Evolutionary conservation across 768 basidiomycete species (phyloP), one percentile per base, ranked within the genome.

Genomic region (Dioszegia aurantiaca): DNA sequence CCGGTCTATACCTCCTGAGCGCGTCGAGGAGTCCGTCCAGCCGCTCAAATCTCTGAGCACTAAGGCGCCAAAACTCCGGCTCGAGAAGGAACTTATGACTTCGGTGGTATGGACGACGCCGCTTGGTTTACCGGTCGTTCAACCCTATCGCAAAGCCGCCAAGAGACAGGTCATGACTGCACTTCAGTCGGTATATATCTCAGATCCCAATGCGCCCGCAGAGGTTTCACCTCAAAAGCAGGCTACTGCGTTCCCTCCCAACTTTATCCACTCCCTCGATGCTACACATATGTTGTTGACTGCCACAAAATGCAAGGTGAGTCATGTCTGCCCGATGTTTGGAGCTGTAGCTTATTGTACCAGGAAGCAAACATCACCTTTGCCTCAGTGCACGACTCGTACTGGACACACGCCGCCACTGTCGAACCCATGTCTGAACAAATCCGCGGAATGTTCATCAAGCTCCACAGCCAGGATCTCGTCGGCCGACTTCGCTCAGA

Each of bases 281-380:
- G 95, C 95, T 1, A 94, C 94, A 1, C 95, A 99, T 78, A 98
- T 99, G 92, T 87, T 97, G 84, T 78, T 97, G 66, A 95, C 93
- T 1, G 92, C 94, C 10, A 81, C 94, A 45, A 87, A 90, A 64
- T 95, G 92, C 76, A 80, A 82, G 62, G 90, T 72, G 39, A 53
- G 72, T 63, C 14, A 16, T 21, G 33, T 12, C 3, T 48, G 37
- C 43, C 9, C 23, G 26, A 21, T 4, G 24, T 52, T 3, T 51
- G 23, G 43, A 30, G 10, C 65, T 55, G 24, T 63, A 21, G 59
- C 58, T 57, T 31, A 12, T 53, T 9, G 17, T 8, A 4, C 37
- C 67, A 91, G 88, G 83, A 85, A 12, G 83, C 83, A 68, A 81
- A 80, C 36, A 70, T 99, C 64, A 86, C 86, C 0, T 98, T 97